These are phyloP conservation scores for Monilinia laxa DNA, from an alignment of 2,329 filamentous ascomycete species.

Conservation along the genomic window DNA sequence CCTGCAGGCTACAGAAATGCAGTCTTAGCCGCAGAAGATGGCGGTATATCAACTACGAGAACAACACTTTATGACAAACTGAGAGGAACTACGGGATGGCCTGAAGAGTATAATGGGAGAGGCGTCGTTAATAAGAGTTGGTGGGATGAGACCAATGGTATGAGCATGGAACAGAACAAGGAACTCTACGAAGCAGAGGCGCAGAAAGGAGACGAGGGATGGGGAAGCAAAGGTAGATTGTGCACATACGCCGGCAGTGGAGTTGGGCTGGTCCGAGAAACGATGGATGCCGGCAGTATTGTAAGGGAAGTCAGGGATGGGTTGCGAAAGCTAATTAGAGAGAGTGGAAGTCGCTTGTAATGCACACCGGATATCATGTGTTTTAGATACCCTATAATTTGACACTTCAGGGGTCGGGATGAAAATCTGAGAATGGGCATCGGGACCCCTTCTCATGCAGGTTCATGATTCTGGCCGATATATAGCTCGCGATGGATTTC, in stretches of 20 bases:
- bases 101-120: constrained; percentile 55
- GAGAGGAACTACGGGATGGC: constrained; percentile 59
- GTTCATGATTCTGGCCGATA: not conserved
- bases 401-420: not conserved
- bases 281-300: constrained; percentile 53
- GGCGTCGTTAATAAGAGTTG: constrained; percentile 57
- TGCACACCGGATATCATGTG: not conserved
- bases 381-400: constrained; percentile 3
- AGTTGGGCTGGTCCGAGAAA: constrained; percentile 55
- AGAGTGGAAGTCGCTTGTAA: constrained; percentile 20
- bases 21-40: constrained; percentile 49
- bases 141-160: constrained; percentile 43
- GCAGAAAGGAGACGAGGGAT: constrained; percentile 50
- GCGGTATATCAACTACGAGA: constrained; percentile 51
- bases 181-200: constrained; percentile 47
- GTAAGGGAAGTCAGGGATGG: constrained; percentile 37
- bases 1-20: constrained; percentile 49
- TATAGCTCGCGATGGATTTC: not conserved
- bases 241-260: constrained; percentile 63
- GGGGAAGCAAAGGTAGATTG: constrained; percentile 54
- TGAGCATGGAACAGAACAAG: constrained; percentile 44
- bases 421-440: not conserved
- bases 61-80: constrained; percentile 53
- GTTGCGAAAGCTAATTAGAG: constrained; percentile 11
- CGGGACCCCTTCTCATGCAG: not conserved